Conservation (phyloP, 768 basidiomycete species). For the Lactifluus volemus region DNA sequence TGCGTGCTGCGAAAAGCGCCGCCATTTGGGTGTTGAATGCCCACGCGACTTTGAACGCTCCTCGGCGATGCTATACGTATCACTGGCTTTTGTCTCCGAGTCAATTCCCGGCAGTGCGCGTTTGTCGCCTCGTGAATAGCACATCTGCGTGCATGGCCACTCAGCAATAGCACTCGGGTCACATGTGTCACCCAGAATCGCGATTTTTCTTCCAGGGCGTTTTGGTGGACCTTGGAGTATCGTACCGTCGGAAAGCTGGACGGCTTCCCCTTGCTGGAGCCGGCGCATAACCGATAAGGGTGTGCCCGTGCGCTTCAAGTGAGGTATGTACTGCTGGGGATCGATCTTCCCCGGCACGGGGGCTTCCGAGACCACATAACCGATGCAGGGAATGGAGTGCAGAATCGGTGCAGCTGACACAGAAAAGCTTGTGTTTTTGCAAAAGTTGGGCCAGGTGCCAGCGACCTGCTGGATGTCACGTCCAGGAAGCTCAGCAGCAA, state of each 20-base stretch:
- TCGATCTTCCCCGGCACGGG: constrained; percentile 73
- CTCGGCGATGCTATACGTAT: constrained; percentile 56
- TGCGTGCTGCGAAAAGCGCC: constrained; percentile 62
- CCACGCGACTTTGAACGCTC: constrained; percentile 63
- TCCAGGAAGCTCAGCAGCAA: constrained; percentile 52
- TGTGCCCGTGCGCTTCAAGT: constrained; percentile 60
- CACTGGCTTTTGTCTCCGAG: constrained; percentile 43
- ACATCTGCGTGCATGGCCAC: constrained; percentile 61
- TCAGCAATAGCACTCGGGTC: constrained; percentile 61
- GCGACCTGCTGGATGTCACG: constrained; percentile 51
- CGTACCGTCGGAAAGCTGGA: constrained; percentile 65
- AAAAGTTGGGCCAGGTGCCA: constrained; percentile 62
- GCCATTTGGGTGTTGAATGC: constrained; percentile 94
- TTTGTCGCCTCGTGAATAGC: constrained; percentile 89
- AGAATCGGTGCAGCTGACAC: constrained; percentile 71
- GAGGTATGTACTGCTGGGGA: constrained; percentile 54
- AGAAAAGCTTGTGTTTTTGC: constrained; percentile 43
- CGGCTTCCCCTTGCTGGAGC: constrained; percentile 54
- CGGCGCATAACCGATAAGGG: constrained; percentile 58
- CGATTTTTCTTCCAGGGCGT: constrained; percentile 64
- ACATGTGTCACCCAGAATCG: constrained; percentile 78
- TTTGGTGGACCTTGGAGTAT: constrained; percentile 56
- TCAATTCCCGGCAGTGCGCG: constrained; percentile 67
- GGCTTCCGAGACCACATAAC: constrained; percentile 65
- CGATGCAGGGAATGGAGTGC: constrained; percentile 77